Base-by-base conservation (phyloP, 1,284 basidiomycete species). In the Cutaneotrichosporon spelunceum region DNA sequence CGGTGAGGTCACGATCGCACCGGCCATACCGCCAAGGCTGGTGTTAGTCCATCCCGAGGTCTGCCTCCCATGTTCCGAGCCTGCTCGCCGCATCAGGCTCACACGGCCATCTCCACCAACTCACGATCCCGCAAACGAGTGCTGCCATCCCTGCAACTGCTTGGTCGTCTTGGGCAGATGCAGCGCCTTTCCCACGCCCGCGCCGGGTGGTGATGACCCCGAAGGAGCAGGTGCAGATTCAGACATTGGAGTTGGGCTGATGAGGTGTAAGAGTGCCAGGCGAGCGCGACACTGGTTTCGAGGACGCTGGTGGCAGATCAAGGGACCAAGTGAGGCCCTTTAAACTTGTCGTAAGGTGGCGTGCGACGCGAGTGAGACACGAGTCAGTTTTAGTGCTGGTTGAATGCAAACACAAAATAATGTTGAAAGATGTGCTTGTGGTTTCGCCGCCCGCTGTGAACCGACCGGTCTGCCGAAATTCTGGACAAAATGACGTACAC, bases 21-120 rank as follows among this genome's bases (percentile, higher is more conserved):
- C 96, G 73, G 92, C 92, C 94, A 99, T 97, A 26, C 95, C 95
- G 21, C 95, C 96, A 11, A 95, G 81, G 30, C 94, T 95, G 68
- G 21, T 48, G 42, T 61, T 66, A 61, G 59, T 21, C 19, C 26
- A n/a, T 39, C 49, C 59, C n/a, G 1, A 7, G 0, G 7, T n/a
- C 19, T 19, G 6, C 39, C 19, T n/a, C 39, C 19, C 19, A 42
- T 19, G 7, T 42, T 42, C 39, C 39, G n/a, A 42, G 1, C 5
- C 19, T 42, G 23, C 29, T 19, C 19, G 19, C 39, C 39, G 14
- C 13, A 14, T 50, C 39, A 24, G 13, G 16, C 21, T 16, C 66
- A 68, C 10, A n/a, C 39, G 39, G n/a, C 39, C 36, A 19, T 14
- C 39, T 42, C 39, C 63, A 48, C 10, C 27, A 26, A 82, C 88